A percentile compares a stretch with the other conserved stretches of the same genome.
Evolutionary conservation across 2,329 filamentous ascomycete genomes (phyloP).

Genomic region (Penicillium sclerotiorum): DNA sequence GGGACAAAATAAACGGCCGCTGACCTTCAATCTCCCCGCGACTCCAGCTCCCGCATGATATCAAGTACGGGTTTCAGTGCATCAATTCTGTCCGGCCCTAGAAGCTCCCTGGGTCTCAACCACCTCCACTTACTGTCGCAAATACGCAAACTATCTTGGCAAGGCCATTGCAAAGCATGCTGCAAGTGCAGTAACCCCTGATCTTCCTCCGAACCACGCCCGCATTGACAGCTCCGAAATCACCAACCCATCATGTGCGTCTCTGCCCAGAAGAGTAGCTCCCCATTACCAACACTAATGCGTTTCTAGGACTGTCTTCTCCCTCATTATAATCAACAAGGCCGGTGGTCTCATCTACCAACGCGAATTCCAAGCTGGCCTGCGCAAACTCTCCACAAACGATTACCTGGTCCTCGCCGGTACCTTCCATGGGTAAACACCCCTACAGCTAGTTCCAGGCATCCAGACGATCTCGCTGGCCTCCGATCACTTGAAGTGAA

Average conservation of each 20-base stretch:
- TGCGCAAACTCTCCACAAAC: conserved; percentile 89
- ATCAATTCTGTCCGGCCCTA: neutral
- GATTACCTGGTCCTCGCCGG: conserved; percentile 96
- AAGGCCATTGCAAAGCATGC: neutral
- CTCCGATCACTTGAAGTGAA: neutral
- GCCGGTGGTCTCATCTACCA: conserved; percentile 96
- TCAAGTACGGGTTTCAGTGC: neutral
- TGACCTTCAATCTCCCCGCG: conserved; percentile 10
- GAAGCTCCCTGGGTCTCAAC: neutral
- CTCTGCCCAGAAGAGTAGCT: neutral
- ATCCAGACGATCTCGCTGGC: neutral
- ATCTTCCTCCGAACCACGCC: conserved; percentile 10
- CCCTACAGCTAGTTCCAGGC: neutral
- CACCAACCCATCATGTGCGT: conserved; percentile 23
- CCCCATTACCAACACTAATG: conserved; percentile 7
- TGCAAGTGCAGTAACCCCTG: conserved; percentile 13
- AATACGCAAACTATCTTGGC: too few species aligned
- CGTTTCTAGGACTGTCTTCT: conserved; percentile 82
- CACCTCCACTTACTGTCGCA: too few species aligned
- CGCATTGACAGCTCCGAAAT: conserved; percentile 6
- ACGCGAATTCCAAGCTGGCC: conserved; percentile 82
- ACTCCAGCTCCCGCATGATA: conserved; percentile 6
- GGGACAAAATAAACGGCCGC: neutral
- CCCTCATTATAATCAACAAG: conserved; percentile 98
- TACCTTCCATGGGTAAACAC: conserved; percentile 82